Evolutionary conservation across 768 basidiomycete species (phyloP).

Genomic region (Asterophora parasitica): DNA sequence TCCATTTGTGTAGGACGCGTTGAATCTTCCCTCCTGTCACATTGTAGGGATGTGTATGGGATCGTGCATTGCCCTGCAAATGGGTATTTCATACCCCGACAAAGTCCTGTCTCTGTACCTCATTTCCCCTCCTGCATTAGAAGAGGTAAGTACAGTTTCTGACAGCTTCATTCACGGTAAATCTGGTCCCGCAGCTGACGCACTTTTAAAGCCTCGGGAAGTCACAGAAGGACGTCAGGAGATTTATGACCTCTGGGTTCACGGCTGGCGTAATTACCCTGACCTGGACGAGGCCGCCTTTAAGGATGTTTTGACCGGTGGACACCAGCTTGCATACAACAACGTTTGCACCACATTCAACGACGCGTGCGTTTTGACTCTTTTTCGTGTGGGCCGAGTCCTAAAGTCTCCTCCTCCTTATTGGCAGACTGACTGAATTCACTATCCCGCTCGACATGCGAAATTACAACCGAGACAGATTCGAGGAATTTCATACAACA

Average conservation of each 20-base stretch:
- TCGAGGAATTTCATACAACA: slow-evolving; percentile 25
- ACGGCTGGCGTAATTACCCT: slow-evolving; percentile 5
- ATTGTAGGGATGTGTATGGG: slow-evolving; percentile 36
- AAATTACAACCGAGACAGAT: slow-evolving; percentile 23
- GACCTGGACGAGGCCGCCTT: slow-evolving; percentile 4
- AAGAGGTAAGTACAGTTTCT: too few species aligned
- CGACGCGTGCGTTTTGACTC: slow-evolving; percentile 19
- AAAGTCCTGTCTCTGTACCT: slow-evolving; percentile 34
- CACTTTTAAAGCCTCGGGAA: slow-evolving; percentile 23
- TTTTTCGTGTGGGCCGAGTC: too few species aligned
- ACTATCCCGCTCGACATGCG: slow-evolving; percentile 18
- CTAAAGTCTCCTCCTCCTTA: too few species aligned
- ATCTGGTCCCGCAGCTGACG: not conserved
- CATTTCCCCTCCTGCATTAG: slow-evolving; percentile 29
- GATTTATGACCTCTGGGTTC: slow-evolving; percentile 18
- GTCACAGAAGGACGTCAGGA: slow-evolving; percentile 30
- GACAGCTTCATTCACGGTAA: not conserved
- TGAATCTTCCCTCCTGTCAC: slow-evolving; percentile 33
- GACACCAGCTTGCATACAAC: slow-evolving; percentile 24
- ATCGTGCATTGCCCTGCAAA: slow-evolving; percentile 27
- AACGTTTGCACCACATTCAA: slow-evolving; percentile 17
- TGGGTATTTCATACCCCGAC: slow-evolving; percentile 26
- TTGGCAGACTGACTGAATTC: slow-evolving; percentile 22
- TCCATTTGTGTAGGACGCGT: slow-evolving; percentile 24
- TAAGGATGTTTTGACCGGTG: slow-evolving; percentile 3